A percentile compares a stretch with the other conserved stretches of the same genome.
Evolutionary conservation across 1,139 yeast genomes (phyloP).

Genomic region (Debaryomyces subglobosus): DNA sequence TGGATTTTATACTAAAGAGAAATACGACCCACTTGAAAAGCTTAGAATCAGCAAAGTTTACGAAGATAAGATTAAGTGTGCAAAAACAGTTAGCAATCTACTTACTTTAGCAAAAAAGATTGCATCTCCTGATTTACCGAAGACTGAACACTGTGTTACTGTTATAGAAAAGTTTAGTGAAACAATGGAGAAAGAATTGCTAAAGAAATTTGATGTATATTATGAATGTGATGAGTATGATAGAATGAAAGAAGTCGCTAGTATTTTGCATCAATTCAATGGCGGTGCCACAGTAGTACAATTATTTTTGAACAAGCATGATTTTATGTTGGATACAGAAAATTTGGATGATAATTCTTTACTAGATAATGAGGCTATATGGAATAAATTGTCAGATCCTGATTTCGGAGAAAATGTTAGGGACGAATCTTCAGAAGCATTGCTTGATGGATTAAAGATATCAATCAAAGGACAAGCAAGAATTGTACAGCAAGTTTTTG

Average conservation of each 20-base stretch:
- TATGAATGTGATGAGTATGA: constrained; percentile 60
- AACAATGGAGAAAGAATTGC: constrained; percentile 66
- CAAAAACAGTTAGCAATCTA: constrained; percentile 68
- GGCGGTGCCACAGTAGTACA: constrained; percentile 85
- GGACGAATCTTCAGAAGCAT: constrained; percentile 37
- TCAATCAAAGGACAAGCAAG: constrained; percentile 71
- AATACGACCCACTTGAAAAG: constrained; percentile 63
- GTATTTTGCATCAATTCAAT: constrained; percentile 77
- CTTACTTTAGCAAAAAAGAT: constrained; percentile 66
- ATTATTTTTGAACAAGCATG: constrained; percentile 81
- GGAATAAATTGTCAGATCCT: constrained; percentile 43
- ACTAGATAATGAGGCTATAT: constrained; percentile 40
- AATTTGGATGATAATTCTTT: constrained; percentile 39
- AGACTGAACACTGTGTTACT: constrained; percentile 52
- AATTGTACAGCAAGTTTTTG: constrained; percentile 73
- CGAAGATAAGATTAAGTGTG: constrained; percentile 65
- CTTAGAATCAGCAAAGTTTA: constrained; percentile 45
- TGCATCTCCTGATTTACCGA: constrained; percentile 52
- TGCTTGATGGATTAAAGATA: constrained; percentile 40
- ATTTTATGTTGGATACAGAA: constrained; percentile 57
- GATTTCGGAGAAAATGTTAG: constrained; percentile 31
- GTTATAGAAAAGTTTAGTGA: constrained; percentile 75
- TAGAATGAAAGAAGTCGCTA: constrained; percentile 80
- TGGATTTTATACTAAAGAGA: constrained; percentile 64
- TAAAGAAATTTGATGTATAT: constrained; percentile 61